Evolutionary conservation across 73 alveolate genomes (phyloP).

Genomic region (Breviolum minutum): DNA sequence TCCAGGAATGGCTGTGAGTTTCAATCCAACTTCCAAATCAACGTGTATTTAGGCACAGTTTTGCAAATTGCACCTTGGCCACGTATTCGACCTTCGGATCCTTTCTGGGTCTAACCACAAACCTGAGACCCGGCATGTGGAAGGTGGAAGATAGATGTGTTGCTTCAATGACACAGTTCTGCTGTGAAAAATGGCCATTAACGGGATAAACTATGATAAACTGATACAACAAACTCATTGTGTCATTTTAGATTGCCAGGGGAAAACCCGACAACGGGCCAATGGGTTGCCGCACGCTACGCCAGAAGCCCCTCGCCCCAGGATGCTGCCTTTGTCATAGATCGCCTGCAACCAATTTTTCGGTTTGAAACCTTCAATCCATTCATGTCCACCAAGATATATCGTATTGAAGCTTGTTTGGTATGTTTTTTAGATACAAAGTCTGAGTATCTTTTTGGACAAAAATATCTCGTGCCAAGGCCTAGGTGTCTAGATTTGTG

Average conservation of each 20-base stretch:
- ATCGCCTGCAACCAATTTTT: slow-evolving; percentile 6
- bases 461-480: too few species aligned
- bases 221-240: background rate
- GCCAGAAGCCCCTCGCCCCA: slow-evolving; percentile 93
- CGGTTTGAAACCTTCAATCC: too few species aligned
- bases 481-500: too few species aligned
- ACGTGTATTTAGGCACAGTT: too few species aligned
- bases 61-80: slow-evolving; percentile 55
- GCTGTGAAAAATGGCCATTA: background rate
- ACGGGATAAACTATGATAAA: too few species aligned
- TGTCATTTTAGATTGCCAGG: too few species aligned
- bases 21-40: too few species aligned
- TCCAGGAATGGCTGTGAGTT: too few species aligned
- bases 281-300: slow-evolving; percentile 32
- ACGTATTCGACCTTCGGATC: slow-evolving; percentile 78
- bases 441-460: too few species aligned
- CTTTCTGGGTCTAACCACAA: slow-evolving; percentile 88
- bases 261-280: background rate
- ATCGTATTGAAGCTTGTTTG: too few species aligned
- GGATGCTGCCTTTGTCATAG: slow-evolving; percentile 71
- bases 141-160: background rate
- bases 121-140: slow-evolving; percentile 10
- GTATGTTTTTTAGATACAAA: too few species aligned
- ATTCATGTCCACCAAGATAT: too few species aligned
- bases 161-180: background rate